phyloP scores from a whole-genome alignment of 2,329 filamentous ascomycete genomes.

The Scedosporium aurantiacum region DNA sequence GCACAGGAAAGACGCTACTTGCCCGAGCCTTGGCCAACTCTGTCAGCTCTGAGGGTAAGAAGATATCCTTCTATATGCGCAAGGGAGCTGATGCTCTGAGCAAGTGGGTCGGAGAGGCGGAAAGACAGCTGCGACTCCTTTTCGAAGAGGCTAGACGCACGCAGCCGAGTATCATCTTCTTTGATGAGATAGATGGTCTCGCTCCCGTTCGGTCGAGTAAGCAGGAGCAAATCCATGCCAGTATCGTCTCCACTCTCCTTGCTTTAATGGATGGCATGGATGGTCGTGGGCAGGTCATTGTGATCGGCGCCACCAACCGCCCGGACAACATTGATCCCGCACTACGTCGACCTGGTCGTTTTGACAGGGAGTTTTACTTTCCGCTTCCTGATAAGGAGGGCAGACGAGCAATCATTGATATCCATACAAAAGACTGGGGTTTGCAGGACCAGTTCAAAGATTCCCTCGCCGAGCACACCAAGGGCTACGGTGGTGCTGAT shows the following conservation, averaged over 20 bases:
- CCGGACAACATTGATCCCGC: slow-evolving; percentile 95
- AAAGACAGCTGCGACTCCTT: slow-evolving; percentile 82
- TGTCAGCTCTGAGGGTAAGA: slow-evolving; percentile 76
- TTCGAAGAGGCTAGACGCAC: slow-evolving; percentile 95
- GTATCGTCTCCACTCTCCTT: slow-evolving; percentile 88
- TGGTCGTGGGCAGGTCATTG: slow-evolving; percentile 93
- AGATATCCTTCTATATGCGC: slow-evolving; percentile 98
- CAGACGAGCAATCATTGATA: slow-evolving; percentile 79
- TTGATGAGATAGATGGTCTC: slow-evolving; percentile 91
- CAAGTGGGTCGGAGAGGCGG: slow-evolving; percentile 98
- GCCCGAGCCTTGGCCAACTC: slow-evolving; percentile 87
- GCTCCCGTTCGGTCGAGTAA: slow-evolving; percentile 95
- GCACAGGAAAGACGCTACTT: slow-evolving; percentile 95
- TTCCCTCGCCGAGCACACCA: slow-evolving; percentile 75
- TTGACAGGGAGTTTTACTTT: slow-evolving; percentile 97
- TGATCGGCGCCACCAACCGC: slow-evolving; percentile 96
- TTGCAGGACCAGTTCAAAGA: slow-evolving; percentile 70
- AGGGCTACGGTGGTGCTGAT: slow-evolving; percentile 94
- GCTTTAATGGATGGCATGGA: slow-evolving; percentile 98
- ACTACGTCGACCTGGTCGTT: slow-evolving; percentile 84
- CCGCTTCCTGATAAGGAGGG: slow-evolving; percentile 74
- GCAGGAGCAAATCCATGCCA: slow-evolving; percentile 97
- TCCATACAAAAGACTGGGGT: slow-evolving; percentile 92
- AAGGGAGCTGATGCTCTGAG: slow-evolving; percentile 96
- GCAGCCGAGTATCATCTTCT: slow-evolving; percentile 96